phyloP scores from a whole-genome alignment of 208 protist genomes.

The Trypanosoma boissoni region DNA sequence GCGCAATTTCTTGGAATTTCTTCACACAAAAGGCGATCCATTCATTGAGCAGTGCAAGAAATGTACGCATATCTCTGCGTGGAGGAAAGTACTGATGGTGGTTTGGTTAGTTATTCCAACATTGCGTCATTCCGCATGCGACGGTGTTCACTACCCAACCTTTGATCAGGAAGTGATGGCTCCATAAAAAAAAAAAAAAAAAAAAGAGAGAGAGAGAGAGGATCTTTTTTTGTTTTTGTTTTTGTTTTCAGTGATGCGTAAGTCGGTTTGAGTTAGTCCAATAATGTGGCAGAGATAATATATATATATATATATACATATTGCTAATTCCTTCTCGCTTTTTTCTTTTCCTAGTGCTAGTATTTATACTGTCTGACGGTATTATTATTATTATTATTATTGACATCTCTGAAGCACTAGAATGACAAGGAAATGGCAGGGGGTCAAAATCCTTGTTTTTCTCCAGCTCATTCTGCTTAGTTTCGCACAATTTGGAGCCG shows the following conservation, averaged over 20 bases:
- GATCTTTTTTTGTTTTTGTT: not conserved
- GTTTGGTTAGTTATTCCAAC: slow-evolving; percentile 60
- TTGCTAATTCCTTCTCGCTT: not conserved
- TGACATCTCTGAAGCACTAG: not conserved
- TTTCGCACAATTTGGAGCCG: too few species aligned
- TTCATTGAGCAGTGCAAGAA: slow-evolving; percentile 21
- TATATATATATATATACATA: too few species aligned
- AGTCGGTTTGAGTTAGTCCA: too few species aligned
- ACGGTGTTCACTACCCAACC: slow-evolving; percentile 71
- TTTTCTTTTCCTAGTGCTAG: slow-evolving; percentile 4
- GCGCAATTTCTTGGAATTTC: slow-evolving; percentile 61
- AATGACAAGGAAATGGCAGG: too few species aligned
- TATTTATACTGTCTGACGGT: slow-evolving; percentile 7
- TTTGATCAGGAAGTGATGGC: slow-evolving; percentile 38
- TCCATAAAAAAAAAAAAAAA: not conserved
- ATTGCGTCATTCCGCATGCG: slow-evolving; percentile 31
- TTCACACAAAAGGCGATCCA: slow-evolving; percentile 51
- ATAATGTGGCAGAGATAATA: too few species aligned
- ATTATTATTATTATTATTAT: slow-evolving; percentile 9
- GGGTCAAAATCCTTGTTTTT: too few species aligned
- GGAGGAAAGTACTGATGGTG: slow-evolving; percentile 19
- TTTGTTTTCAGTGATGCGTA: not conserved
- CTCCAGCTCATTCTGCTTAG: too few species aligned
- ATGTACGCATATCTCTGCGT: not conserved
- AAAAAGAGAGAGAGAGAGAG: not conserved